Base-by-base conservation (phyloP, 257 asterid species). In the Ligustrum vulgare region DNA sequence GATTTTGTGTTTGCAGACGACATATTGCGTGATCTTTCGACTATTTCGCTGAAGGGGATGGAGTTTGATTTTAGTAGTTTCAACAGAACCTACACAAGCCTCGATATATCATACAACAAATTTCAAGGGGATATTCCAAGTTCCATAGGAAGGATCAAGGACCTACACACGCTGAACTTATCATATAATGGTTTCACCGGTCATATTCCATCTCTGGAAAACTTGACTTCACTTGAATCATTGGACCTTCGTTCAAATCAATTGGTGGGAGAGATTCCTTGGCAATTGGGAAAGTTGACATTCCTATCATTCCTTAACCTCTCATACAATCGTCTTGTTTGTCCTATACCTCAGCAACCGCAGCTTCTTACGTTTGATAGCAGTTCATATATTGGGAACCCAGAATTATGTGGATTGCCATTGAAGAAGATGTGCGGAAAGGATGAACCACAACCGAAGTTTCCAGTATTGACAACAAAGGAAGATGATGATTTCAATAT, bases 161-260 rank as follows among this genome's bases (percentile, higher is more conserved):
- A 71, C 2, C 67, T 81, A 35, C 41, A 23, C 16, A 7, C 37
- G 8, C 78, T 81, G 3, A 84, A 77, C 33, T 43, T 79, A 16
- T 81, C 86, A 0, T 73, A 72, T 16, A 84, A 84, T 23, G 37
- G 9, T 6, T 34, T 81, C 16, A 23, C 23, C 2, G 86, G 84
- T 7, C 72, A 54, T 18, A 81, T 84, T 13, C 87, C 65, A 15
- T 33, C 67, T 4, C 7, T 86, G 0, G 84, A 69, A 64, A 64
- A 77, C 18, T 20, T 77, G 41, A 31, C 22, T 10, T 28, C 10
- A 31, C 70, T 85, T 7, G 87, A 82, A 78, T 56, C 76, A 36
- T n/a, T 85, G 35, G 86, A 85, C 74, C 67, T 85, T 0, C 76
- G 87, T 15, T 80, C 77, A 13, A 85, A 82, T 49, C 76, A 77